These are phyloP conservation scores for Melocanna baccifera DNA, from an alignment of 176 grass and related monocot species.

Conservation along the genomic window DNA sequence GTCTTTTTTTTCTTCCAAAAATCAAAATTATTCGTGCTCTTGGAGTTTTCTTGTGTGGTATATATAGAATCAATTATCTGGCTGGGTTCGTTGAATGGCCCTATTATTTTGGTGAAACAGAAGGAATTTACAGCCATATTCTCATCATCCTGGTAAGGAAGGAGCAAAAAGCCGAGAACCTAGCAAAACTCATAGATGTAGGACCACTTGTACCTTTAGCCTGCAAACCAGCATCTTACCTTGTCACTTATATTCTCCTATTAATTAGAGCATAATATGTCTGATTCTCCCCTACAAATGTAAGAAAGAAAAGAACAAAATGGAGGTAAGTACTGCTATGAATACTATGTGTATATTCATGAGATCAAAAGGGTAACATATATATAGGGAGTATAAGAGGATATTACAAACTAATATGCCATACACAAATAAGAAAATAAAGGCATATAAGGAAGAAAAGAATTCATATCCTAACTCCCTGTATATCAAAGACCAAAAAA, in stretches of 20 bases:
- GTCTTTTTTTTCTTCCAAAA: background rate
- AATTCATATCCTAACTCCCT: no score
- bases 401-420: no score
- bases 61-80: conserved; percentile 16
- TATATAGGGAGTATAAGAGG: no score
- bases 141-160: conserved; percentile 32
- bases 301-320: conserved; percentile 31
- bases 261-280: conserved; percentile 33
- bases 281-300: conserved; percentile 27
- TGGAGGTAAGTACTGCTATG: background rate
- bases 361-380: no score
- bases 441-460: no score
- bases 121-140: conserved; percentile 38
- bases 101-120: conserved; percentile 32
- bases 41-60: conserved; percentile 17
- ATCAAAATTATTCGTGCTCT: background rate
- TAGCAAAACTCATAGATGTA: conserved; percentile 38
- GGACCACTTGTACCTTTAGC: conserved; percentile 37
- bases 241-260: conserved; percentile 22
- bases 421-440: no score
- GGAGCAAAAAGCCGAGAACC: conserved; percentile 31
- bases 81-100: conserved; percentile 26
- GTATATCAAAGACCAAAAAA: no score
- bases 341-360: no score
- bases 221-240: conserved; percentile 30